Percentiles rank a stretch among this genome's conserved stretches.
Conservation (phyloP, 192 early-diverging fungal genomes). For the Backusella westeae region DNA sequence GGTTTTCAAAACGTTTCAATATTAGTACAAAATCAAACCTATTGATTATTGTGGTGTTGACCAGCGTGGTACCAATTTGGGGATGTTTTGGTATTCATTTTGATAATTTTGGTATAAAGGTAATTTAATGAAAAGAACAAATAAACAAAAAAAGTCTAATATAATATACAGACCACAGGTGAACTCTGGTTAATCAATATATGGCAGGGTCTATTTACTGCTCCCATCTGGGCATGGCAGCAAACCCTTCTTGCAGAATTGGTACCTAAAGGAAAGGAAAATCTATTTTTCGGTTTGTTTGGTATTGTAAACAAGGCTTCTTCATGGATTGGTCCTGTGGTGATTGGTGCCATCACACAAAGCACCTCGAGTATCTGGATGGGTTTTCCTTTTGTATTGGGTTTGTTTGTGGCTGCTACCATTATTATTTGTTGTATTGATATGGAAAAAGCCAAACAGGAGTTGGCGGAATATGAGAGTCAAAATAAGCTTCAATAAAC, state of each 20-base stretch:
- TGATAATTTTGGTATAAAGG: slow-evolving; percentile 48
- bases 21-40: slow-evolving; percentile 39
- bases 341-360: slow-evolving; percentile 34
- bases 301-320: slow-evolving; percentile 40
- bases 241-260: slow-evolving; percentile 44
- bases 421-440: slow-evolving; percentile 18
- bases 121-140: background rate
- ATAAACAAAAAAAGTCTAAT: background rate
- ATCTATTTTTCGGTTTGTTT: slow-evolving; percentile 46
- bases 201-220: slow-evolving; percentile 63
- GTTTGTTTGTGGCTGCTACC: slow-evolving; percentile 10
- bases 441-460: slow-evolving; percentile 22
- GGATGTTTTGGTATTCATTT: slow-evolving; percentile 42
- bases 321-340: slow-evolving; percentile 38
- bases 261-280: slow-evolving; percentile 37
- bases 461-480: slow-evolving; percentile 6
- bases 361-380: slow-evolving; percentile 24
- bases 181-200: slow-evolving; percentile 61
- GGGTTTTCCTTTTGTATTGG: slow-evolving; percentile 19
- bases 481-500: background rate
- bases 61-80: slow-evolving; percentile 36
- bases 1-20: slow-evolving; percentile 33
- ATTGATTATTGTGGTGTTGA: slow-evolving; percentile 33
- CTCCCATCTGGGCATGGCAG: slow-evolving; percentile 47
- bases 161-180: slow-evolving; percentile 19